A percentile compares a stretch with the other conserved stretches of the same genome.
These are phyloP conservation scores for Fusarium camptoceras DNA, from an alignment of 2,329 filamentous ascomycete species.

Conservation along the genomic window DNA sequence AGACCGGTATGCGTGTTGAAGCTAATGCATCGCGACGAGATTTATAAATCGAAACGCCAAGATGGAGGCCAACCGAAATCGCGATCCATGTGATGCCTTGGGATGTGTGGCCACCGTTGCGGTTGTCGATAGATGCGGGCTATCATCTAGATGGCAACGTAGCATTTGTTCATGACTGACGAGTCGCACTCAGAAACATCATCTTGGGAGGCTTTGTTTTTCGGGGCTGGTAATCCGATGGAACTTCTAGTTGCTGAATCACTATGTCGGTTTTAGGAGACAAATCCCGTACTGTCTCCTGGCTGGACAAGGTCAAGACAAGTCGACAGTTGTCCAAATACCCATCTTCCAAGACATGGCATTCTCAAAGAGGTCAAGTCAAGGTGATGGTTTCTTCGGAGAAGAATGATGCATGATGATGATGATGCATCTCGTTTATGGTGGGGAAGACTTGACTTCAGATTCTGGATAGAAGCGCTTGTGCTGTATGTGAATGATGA, in stretches of 20 bases:
- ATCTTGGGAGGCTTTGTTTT: neutral
- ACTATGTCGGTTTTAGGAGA: neutral
- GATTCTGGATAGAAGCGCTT: neutral
- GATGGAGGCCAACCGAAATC: constrained; percentile 14
- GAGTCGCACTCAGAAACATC: neutral
- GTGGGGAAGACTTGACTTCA: constrained; percentile 22
- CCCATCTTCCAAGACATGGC: neutral
- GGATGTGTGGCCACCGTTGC: constrained; percentile 1
- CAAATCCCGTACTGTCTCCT: neutral
- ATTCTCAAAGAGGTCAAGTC: neutral
- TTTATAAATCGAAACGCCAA: constrained; percentile 31
- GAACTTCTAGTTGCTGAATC: neutral
- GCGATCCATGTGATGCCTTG: constrained; percentile 23
- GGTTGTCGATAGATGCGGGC: neutral
- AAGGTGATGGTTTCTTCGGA: neutral
- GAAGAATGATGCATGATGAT: constrained; percentile 13
- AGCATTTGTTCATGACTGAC: constrained; percentile 7
- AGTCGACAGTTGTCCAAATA: neutral
- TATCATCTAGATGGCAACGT: constrained; percentile 3
- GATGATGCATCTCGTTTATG: constrained; percentile 19
- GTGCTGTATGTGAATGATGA: neutral
- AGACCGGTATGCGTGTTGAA: constrained; percentile 17
- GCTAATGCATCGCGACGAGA: constrained; percentile 25
- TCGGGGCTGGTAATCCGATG: neutral
- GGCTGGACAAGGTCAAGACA: neutral